phyloP scores from a whole-genome alignment of 169 alveolate species.

The Toxoplasma gondii region DNA sequence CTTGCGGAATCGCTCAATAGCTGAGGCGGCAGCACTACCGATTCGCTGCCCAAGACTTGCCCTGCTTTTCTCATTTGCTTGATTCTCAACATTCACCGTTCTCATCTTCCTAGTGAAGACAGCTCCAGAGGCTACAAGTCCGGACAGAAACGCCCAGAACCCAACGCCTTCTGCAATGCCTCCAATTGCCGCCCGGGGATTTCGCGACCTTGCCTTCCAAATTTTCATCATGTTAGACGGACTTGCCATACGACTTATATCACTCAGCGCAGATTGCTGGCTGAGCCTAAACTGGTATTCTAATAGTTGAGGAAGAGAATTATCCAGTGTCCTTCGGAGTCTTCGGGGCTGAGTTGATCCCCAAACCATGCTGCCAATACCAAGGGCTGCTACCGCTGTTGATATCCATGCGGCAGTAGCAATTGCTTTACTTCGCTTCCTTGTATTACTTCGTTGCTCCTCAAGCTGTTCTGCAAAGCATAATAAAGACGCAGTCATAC shows the following conservation, averaged over 20 bases:
- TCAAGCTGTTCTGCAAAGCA: neutral
- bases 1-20: neutral
- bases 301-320: neutral
- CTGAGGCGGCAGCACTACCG: neutral
- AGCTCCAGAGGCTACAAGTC: neutral
- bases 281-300: neutral
- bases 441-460: neutral
- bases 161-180: conserved; percentile 24
- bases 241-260: neutral
- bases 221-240: neutral
- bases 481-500: no score
- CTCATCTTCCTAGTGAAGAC: neutral
- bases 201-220: neutral
- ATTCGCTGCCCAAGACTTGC: neutral
- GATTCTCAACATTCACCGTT: neutral
- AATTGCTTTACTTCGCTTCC: neutral
- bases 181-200: neutral
- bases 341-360: conserved; percentile 15
- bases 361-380: neutral
- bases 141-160: neutral
- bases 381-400: neutral
- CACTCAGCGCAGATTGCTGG: neutral
- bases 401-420: neutral
- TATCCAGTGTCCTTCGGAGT: conserved; percentile 19
- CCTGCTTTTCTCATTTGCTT: neutral